These are phyloP conservation scores for Vitis riparia DNA, from an alignment of 164 flowering plant species.

Conservation along the genomic window DNA sequence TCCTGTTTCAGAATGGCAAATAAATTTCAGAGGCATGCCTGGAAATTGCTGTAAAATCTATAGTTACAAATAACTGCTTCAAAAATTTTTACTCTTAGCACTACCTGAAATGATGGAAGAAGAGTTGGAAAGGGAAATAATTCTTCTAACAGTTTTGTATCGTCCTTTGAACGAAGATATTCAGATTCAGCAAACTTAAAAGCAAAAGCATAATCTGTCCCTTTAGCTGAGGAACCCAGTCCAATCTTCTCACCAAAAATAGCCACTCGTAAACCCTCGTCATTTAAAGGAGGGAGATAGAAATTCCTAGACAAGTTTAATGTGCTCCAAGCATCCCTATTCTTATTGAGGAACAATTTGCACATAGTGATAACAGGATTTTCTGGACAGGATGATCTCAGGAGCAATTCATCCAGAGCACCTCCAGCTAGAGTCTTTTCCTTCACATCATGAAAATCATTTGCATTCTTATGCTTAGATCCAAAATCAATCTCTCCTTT, in stretches of 20 bases:
- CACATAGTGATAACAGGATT: conserved; percentile 79
- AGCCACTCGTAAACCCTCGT: conserved; percentile 61
- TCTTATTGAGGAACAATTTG: conserved; percentile 38
- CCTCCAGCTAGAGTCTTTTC: conserved; percentile 11
- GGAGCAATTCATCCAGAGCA: conserved; percentile 22
- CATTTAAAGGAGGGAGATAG: conserved; percentile 73
- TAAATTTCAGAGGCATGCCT: neutral
- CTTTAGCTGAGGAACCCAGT: conserved; percentile 21
- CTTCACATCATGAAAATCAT: conserved; percentile 13
- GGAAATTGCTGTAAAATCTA: neutral
- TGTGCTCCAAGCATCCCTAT: conserved; percentile 44
- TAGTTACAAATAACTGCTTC: neutral
- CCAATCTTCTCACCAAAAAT: conserved; percentile 41
- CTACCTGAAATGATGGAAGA: conserved; percentile 81
- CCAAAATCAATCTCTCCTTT: conserved; percentile 25
- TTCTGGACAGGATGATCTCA: conserved; percentile 58
- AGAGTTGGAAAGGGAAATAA: conserved; percentile 88
- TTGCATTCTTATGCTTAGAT: conserved; percentile 16
- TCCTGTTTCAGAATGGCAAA: conserved; percentile 48
- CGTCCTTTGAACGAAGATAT: conserved; percentile 41
- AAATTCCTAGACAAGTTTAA: conserved; percentile 60
- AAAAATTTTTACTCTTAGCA: neutral
- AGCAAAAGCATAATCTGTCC: conserved; percentile 68
- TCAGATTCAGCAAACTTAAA: conserved; percentile 62
- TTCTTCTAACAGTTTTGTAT: conserved; percentile 43